These are phyloP conservation scores for Boehmeria nivea DNA, from an alignment of 306 rosid species.

Conservation along the genomic window DNA sequence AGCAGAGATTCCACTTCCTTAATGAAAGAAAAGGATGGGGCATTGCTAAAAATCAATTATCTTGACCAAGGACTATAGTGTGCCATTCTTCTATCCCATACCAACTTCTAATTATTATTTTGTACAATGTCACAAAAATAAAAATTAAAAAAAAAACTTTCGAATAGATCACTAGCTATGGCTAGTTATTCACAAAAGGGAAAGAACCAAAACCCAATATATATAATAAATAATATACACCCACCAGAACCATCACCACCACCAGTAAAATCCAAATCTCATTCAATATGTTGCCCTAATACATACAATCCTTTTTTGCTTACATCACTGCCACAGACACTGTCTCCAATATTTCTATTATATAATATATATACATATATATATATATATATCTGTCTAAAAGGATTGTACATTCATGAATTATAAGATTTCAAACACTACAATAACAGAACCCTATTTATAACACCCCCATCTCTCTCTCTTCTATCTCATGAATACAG, in stretches of 20 bases:
- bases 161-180: not conserved
- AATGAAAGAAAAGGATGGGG: constrained; percentile 68
- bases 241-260: constrained; percentile 25
- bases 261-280: constrained; percentile 62
- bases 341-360: constrained; percentile 43
- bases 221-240: not conserved
- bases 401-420: constrained; percentile 31
- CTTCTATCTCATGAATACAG: constrained; percentile 10
- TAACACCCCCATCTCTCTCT: not conserved
- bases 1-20: constrained; percentile 75
- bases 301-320: constrained; percentile 46
- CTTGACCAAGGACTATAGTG: constrained; percentile 54
- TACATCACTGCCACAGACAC: constrained; percentile 53
- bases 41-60: constrained; percentile 52
- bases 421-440: constrained; percentile 24
- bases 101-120: constrained; percentile 29
- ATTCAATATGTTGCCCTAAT: constrained; percentile 51
- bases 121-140: constrained; percentile 15
- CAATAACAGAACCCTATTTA: constrained; percentile 13
- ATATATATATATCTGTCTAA: too few relatives aligned
- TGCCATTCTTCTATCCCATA: constrained; percentile 50
- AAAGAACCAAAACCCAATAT: constrained; percentile 21
- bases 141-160: not conserved
- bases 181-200: constrained; percentile 6
- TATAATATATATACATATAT: too few relatives aligned